Evolutionary conservation across 1,139 yeast species (phyloP).

Genomic region (Yamadazyma triangularis): DNA sequence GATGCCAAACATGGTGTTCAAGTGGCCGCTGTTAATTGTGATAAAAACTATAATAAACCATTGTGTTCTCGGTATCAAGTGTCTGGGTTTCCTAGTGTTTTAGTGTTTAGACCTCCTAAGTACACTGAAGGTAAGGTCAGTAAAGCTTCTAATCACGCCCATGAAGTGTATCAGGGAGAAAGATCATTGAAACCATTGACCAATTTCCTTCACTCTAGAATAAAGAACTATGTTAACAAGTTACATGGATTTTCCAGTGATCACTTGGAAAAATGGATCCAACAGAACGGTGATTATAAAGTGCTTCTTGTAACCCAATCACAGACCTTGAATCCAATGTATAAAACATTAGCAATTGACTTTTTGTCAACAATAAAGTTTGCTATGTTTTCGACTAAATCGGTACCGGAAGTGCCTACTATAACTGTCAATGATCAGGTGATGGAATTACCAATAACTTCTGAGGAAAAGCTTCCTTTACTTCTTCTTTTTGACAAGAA

Average conservation of each 20-base stretch:
- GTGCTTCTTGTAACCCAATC: constrained; percentile 46
- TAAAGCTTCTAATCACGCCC: constrained; percentile 38
- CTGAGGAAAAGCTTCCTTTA: constrained; percentile 30
- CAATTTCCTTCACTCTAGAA: constrained; percentile 54
- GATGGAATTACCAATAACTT: constrained; percentile 13
- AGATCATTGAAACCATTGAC: constrained; percentile 57
- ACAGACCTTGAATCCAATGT: constrained; percentile 51
- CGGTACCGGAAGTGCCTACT: constrained; percentile 6
- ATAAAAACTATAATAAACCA: constrained; percentile 57
- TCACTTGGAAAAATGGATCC: constrained; percentile 36
- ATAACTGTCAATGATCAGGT: constrained; percentile 20
- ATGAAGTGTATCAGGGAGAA: constrained; percentile 68
- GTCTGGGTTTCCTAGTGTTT: constrained; percentile 76
- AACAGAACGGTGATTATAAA: constrained; percentile 19
- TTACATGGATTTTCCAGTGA: constrained; percentile 18
- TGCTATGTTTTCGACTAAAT: constrained; percentile 20
- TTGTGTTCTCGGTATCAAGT: constrained; percentile 67
- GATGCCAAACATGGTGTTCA: constrained; percentile 54
- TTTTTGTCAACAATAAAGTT: constrained; percentile 39
- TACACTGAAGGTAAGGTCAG: constrained; percentile 20
- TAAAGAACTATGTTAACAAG: constrained; percentile 69
- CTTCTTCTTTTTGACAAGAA: constrained; percentile 25
- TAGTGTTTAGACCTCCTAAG: constrained; percentile 82
- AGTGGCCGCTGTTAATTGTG: constrained; percentile 88
- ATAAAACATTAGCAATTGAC: constrained; percentile 74